Base-by-base conservation (phyloP, 208 protist species). In the Endotrypanum monterogeii region DNA sequence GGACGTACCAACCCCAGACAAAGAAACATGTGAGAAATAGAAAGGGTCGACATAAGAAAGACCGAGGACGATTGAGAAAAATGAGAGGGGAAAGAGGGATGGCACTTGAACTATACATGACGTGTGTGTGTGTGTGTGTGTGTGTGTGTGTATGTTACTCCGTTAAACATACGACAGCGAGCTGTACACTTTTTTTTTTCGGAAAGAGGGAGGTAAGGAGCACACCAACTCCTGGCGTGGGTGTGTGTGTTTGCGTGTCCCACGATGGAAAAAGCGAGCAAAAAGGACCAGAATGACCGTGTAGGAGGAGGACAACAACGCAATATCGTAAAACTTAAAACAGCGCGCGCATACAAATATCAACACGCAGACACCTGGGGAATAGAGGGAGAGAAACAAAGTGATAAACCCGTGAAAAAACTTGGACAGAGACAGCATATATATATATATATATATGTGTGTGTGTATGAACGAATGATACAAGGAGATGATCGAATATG, bases 281-380 rank as follows among this genome's bases (percentile, higher is more conserved):
- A 39, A 71, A 56, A 39, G 23, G 28, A 46, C 8, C 41, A 46
- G 41, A 9, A 46, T 12, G 7, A 46, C 41, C 41, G 41, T 32
- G 18, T 23, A 35, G 14, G 28, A 11, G 25, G 3, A 62, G 57
- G 57, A 25, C 57, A 41, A 62, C 9, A 4, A 62, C 25, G 32
- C 28, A 39, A 62, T 41, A 62, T 14, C 57, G 9, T 9, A 46
- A 25, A 62, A 41, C 56, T 12, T 16, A 61, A 61, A 11, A 78
- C 50, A 74, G 57, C 30, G 23, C 56, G 25, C 52, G 25, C 52
- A 55, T 55, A 32, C 28, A 52, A 32, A 74, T 52, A 71, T 35
- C 79, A 83, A 83, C 71, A 72, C 41, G 71, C 50, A 16, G 46
- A 25, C 44, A 9, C 3, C 7, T 46, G 1, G 51, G 63, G 32